phyloP scores from a whole-genome alignment of 1,284 basidiomycete genomes.

The Meira miltonrushii region DNA sequence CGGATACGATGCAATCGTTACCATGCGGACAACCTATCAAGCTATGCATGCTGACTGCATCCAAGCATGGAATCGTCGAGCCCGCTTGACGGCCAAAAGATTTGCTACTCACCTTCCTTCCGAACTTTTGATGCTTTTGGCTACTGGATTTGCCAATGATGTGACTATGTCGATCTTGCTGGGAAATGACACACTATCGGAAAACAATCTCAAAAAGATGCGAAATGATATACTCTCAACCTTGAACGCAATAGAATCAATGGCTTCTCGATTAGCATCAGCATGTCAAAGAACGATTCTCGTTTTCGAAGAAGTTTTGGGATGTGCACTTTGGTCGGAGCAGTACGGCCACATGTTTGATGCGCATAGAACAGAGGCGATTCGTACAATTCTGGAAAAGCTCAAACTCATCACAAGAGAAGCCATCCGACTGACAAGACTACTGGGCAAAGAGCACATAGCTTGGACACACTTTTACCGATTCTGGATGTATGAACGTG shows the following conservation, averaged over 20 bases:
- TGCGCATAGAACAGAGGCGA: not conserved
- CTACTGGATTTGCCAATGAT: slow-evolving; percentile 2
- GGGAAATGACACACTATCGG: not conserved
- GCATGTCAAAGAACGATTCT: not conserved
- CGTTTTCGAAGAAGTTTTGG: not conserved
- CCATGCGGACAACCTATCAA: not conserved
- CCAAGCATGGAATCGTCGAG: not conserved
- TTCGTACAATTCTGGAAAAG: not conserved
- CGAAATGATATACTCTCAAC: not conserved
- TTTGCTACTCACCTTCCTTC: not conserved
- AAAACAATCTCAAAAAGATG: slow-evolving; percentile 4
- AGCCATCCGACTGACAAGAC: not conserved
- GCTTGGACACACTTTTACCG: slow-evolving; percentile 3
- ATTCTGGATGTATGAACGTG: slow-evolving; percentile 7
- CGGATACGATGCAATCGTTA: not conserved
- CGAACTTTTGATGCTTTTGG: not conserved
- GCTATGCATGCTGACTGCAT: not conserved
- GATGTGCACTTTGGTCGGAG: not conserved
- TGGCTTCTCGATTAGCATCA: not conserved
- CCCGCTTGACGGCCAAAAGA: not conserved
- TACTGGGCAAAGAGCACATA: not conserved
- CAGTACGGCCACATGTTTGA: not conserved
- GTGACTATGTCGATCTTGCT: not conserved
- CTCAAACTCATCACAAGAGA: not conserved
- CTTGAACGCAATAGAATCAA: not conserved